These are phyloP conservation scores for Stagonosporopsis cucurbitacearum DNA, from an alignment of 2,329 filamentous ascomycete species.

Conservation along the genomic window DNA sequence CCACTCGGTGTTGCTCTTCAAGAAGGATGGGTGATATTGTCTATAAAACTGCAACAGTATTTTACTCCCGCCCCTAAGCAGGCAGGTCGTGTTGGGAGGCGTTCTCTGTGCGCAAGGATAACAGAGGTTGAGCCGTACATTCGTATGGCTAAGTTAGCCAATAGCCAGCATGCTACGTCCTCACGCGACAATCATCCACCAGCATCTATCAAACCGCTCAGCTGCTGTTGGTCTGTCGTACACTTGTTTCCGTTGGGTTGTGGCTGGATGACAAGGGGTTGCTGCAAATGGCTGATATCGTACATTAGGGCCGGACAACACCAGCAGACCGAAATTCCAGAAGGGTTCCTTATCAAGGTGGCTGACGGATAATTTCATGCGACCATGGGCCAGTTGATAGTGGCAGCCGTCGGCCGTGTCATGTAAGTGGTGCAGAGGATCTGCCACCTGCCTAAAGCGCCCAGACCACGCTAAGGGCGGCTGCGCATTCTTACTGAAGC, in stretches of 20 bases:
- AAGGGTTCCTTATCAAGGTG: conserved; percentile 20
- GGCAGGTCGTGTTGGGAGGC: conserved; percentile 8
- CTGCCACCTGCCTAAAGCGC: conserved; percentile 13
- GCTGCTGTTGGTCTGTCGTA: not conserved
- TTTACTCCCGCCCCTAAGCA: conserved; percentile 4
- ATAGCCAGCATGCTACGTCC: not conserved
- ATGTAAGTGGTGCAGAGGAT: conserved; percentile 12
- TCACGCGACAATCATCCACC: conserved; percentile 1
- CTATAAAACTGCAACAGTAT: not conserved
- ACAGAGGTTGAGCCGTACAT: not conserved
- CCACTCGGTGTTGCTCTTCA: not conserved
- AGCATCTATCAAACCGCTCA: not conserved
- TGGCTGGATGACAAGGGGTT: not conserved
- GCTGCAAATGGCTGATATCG: conserved; percentile 4
- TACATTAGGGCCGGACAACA: not conserved
- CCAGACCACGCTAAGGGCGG: conserved; percentile 3
- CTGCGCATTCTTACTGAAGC: conserved; percentile 17
- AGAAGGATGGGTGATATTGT: not conserved
- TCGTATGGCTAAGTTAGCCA: not conserved
- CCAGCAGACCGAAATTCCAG: conserved; percentile 14
- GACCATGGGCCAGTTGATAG: conserved; percentile 15
- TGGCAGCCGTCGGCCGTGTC: conserved; percentile 2
- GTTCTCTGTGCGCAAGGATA: not conserved
- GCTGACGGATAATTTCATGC: conserved; percentile 13
- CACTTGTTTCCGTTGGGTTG: not conserved